phyloP scores from a whole-genome alignment of 345 rosid genomes.

The Durio zibethinus region DNA sequence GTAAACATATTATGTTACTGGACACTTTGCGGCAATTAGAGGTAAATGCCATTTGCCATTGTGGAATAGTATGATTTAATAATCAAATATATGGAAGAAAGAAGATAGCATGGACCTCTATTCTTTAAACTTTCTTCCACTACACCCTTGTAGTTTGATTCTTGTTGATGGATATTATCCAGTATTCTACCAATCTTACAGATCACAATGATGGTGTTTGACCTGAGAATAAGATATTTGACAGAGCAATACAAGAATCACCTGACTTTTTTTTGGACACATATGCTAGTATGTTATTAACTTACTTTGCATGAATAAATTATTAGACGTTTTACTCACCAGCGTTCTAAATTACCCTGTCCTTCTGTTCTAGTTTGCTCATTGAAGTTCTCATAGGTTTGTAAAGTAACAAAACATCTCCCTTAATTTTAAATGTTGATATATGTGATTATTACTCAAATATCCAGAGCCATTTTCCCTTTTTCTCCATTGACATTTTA shows the following conservation, averaged over 20 bases:
- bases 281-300: neutral
- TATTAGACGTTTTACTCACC: neutral
- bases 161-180: slow-evolving; percentile 9
- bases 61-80: neutral
- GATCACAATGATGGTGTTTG: neutral
- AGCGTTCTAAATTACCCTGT: neutral
- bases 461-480: neutral
- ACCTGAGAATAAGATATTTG: neutral
- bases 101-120: slow-evolving; percentile 1
- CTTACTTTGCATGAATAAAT: neutral
- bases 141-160: neutral
- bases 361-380: neutral
- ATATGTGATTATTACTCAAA: neutral
- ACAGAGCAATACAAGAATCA: neutral
- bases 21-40: slow-evolving; percentile 85
- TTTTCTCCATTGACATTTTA: neutral
- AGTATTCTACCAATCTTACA: neutral
- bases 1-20: slow-evolving; percentile 64
- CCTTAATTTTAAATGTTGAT: neutral
- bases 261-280: neutral
- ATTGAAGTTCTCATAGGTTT: neutral
- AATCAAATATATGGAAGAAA: neutral
- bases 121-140: neutral
- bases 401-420: neutral
- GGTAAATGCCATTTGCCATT: slow-evolving; percentile 41